Conservation (phyloP, 768 basidiomycete species). For the Boletales sp. region DNA sequence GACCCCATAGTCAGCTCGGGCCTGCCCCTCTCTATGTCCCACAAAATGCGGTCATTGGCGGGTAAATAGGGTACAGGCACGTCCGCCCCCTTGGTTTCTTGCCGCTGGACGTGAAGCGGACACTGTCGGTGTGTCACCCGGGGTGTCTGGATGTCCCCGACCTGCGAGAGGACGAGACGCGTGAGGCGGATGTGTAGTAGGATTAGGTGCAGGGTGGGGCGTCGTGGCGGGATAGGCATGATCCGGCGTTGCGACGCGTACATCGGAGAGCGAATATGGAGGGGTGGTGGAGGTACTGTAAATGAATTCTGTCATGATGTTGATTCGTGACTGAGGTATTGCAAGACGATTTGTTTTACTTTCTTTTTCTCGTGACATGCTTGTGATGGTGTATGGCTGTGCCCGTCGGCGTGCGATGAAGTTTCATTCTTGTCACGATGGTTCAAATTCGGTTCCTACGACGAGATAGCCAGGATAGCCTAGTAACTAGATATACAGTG, state of each 20-base stretch:
- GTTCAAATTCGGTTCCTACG: too few species aligned
- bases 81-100: slow-evolving; percentile 1
- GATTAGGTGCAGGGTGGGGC: not conserved
- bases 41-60: slow-evolving; percentile 10
- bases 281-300: too few species aligned
- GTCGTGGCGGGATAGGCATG: slow-evolving; percentile 21
- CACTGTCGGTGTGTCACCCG: slow-evolving; percentile 9
- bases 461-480: too few species aligned
- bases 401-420: too few species aligned
- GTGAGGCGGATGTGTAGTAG: slow-evolving; percentile 10
- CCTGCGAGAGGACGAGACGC: slow-evolving; percentile 7
- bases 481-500: too few species aligned
- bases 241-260: slow-evolving; percentile 14
- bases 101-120: not conserved
- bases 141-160: slow-evolving; percentile 13
- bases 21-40: too few species aligned
- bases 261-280: too few species aligned
- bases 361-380: too few species aligned
- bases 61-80: not conserved
- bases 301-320: not conserved
- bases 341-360: too few species aligned
- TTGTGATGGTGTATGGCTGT: too few species aligned
- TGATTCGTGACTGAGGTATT: not conserved
- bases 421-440: too few species aligned
- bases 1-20: not conserved